These are phyloP conservation scores for Pseudotulostoma volvatum DNA, from an alignment of 495 filamentous ascomycete species.

Conservation along the genomic window DNA sequence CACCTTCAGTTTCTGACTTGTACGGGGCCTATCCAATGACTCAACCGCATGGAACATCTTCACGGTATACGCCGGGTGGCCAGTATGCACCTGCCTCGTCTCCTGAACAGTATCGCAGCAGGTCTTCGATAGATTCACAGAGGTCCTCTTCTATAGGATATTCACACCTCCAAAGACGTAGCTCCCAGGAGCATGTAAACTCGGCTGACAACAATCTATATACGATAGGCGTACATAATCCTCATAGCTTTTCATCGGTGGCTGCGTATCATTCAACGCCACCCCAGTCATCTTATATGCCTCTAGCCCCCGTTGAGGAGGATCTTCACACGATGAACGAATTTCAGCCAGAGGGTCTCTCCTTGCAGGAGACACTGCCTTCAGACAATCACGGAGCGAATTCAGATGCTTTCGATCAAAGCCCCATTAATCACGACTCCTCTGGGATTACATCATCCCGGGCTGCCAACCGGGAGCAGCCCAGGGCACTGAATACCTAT, in stretches of 20 bases:
- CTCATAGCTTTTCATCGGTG: constrained; percentile 22
- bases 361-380: constrained; percentile 6
- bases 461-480: constrained; percentile 6
- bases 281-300: constrained; percentile 32
- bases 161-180: constrained; percentile 20
- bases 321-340: constrained; percentile 19
- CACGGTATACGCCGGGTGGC: constrained; percentile 46
- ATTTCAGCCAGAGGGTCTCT: constrained; percentile 5
- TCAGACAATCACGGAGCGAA: background rate
- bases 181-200: constrained; percentile 24
- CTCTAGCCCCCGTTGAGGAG: constrained; percentile 31
- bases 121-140: constrained; percentile 33
- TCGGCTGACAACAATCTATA: constrained; percentile 21
- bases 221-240: constrained; percentile 10
- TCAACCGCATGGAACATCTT: constrained; percentile 26
- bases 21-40: constrained; percentile 42
- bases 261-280: constrained; percentile 32
- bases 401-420: constrained; percentile 1
- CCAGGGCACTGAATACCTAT: constrained; percentile 10
- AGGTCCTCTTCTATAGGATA: constrained; percentile 20
- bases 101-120: constrained; percentile 29
- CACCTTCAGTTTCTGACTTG: constrained; percentile 58
- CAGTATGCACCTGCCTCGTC: constrained; percentile 33
- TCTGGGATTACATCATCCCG: constrained; percentile 11
- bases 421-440: constrained; percentile 14